Evolutionary conservation across 2,329 filamentous ascomycete species (phyloP), one percentile per base, ranked within the genome.

Genomic region (Pestalotiopsis sp.): DNA sequence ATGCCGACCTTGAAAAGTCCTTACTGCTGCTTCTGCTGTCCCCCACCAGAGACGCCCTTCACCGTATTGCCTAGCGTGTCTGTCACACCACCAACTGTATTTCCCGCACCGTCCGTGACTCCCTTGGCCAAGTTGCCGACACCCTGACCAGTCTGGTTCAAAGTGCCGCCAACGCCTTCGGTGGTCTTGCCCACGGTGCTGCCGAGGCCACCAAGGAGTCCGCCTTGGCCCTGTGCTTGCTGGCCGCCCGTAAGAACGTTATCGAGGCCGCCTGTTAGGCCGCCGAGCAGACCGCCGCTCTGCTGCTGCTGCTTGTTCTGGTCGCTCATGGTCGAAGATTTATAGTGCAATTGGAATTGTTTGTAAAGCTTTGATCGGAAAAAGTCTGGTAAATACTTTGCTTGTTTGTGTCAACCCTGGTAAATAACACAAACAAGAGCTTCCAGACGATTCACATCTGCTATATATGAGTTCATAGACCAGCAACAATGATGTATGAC

Each of bases 171-270:
- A 14, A 70, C 68, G 10, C 75, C 72, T 67, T 75, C 73, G 48
- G 74, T 75, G 11, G 78, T 78, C 68, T 79, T 78, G 39, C 74
- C 74, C 14, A 80, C 72, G 9, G 78, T 71, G 55, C 71, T 73
- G 6, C 70, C 66, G 3, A 77, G 73, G 20, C 75, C 73, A 4
- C 80, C 79, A 52, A 81, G 70, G 14, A 81, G 72, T 1, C 80
- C 80, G 10, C 79, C 80, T 69, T 81, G 76, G 52, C 78, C 78
- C 35, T 80, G 65, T 22, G 76, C 75, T 68, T 81, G 74, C 39
- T 80, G 77, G 66, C 78, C 79, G 56, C 79, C 79, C 20, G 79
- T 80, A 62, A 81, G 74, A 57, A 79, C 77, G 66, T 78, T 80
- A 70, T 80, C 77, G 67, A 80, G 71, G 48, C 73, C 72, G 68